Evolutionary conservation across 495 filamentous ascomycete genomes (phyloP), one percentile per base, ranked within the genome.

Genomic region (Wilcoxina mikolae): DNA sequence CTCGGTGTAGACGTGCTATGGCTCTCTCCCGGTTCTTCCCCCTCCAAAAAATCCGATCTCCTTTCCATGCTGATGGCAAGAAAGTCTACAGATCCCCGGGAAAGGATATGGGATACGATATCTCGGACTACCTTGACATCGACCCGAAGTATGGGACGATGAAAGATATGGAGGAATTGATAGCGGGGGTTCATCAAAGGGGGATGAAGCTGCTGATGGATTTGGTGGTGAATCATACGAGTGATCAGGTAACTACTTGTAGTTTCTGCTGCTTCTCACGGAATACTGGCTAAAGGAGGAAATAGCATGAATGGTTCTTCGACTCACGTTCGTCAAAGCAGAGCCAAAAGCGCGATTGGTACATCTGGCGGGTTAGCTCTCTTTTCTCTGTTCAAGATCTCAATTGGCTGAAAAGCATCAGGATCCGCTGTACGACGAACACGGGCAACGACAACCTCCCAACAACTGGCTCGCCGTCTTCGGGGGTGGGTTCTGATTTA

Each of bases 161-260:
- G 43, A 71, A 67, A 33, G 81, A 87, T 67, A 73, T 85, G 15
- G 81, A 85, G n/a, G 65, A 66, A 18, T 67, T 87, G 15, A 76
- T 83, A 29, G 31, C 74, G 28, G 79, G 72, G 11, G 69, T 74
- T 11, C 71, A 78, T 53, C 51, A 67, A 9, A 70, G 79, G 10
- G 80, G 72, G 2, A 83, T 87, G 79, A 83, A 77, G 61, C 63
- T 87, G 25, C 71, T 87, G 12, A 76, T 87, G 65, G 83, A 87
- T 64, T 66, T 87, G 22, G 83, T 87, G 0, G 76, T 85, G 33
- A 87, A 88, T 59, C 84, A 87, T 65, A 85, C 81, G n/a, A 81
- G 76, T n/a, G 78, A 84, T 54, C 74, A 64, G 59, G 60, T 58
- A 38, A 38, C 17, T 38, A 38, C 17, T 38, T 17, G n/a, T 45